Evolutionary conservation across 164 flowering plant genomes (phyloP).

Genomic region (Sextonia rubra): DNA sequence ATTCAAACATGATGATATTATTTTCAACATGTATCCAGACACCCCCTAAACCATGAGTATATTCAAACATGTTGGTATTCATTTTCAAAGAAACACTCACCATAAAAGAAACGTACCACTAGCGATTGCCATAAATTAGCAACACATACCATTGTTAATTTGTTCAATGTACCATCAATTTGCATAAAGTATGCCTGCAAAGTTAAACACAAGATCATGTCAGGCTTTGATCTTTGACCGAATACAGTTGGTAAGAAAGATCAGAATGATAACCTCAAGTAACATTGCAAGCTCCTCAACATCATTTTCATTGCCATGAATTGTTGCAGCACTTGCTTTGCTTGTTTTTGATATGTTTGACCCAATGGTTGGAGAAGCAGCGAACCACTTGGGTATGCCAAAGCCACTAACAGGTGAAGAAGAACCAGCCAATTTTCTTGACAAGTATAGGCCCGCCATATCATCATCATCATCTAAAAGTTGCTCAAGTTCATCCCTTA

Average conservation of each 20-base stretch:
- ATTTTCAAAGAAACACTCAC: background rate
- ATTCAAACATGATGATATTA: too few species aligned
- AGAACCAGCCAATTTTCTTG: conserved; percentile 64
- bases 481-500: conserved; percentile 96
- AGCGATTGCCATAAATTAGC: background rate
- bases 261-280: conserved; percentile 55
- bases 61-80: too few species aligned
- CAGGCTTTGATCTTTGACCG: background rate
- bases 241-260: background rate
- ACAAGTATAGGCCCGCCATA: conserved; percentile 89
- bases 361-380: conserved; percentile 66
- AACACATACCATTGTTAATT: conserved; percentile 72
- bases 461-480: conserved; percentile 94
- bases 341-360: conserved; percentile 83
- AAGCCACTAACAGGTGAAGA: conserved; percentile 66
- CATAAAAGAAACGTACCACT: background rate
- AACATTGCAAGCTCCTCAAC: conserved; percentile 97
- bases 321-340: conserved; percentile 60
- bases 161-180: conserved; percentile 90
- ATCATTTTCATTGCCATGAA: conserved; percentile 84
- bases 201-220: conserved; percentile 14
- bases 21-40: too few species aligned
- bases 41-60: too few species aligned
- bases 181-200: conserved; percentile 98
- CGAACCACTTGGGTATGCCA: conserved; percentile 57